phyloP scores from a whole-genome alignment of 805 yeast species.

The Monosporozyma yasuniensis region DNA sequence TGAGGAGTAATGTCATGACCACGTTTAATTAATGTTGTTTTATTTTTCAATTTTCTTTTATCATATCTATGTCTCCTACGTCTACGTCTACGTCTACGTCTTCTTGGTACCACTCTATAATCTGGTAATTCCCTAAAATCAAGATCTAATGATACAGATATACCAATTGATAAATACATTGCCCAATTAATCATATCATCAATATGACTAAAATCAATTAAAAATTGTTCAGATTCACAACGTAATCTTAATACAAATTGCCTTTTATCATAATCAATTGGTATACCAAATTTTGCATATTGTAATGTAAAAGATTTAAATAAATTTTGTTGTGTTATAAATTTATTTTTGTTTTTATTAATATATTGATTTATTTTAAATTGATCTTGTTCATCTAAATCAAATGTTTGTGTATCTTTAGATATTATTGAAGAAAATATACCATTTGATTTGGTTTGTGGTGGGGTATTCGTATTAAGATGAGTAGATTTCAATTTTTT shows the following conservation, averaged over 20 bases:
- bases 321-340: constrained; percentile 32
- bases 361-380: constrained; percentile 18
- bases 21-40: background rate
- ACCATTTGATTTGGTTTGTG: background rate
- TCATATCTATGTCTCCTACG: constrained; percentile 64
- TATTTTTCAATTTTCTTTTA: constrained; percentile 40
- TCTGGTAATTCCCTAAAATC: constrained; percentile 62
- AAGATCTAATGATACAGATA: constrained; percentile 71
- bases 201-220: constrained; percentile 53
- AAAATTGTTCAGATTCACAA: constrained; percentile 73
- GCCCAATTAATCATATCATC: constrained; percentile 75
- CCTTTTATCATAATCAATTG: constrained; percentile 71
- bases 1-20: background rate
- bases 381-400: constrained; percentile 23
- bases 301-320: constrained; percentile 72
- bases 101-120: constrained; percentile 73
- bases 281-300: constrained; percentile 75
- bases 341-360: constrained; percentile 14
- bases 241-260: constrained; percentile 64
- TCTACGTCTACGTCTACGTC: constrained; percentile 53
- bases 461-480: too few species aligned
- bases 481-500: constrained; percentile 24
- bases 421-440: background rate
- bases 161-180: constrained; percentile 59
- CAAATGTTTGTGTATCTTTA: constrained; percentile 10